A percentile compares a stretch with the other conserved stretches of the same genome.
phyloP scores from a whole-genome alignment of 805 yeast genomes.

The Nakazawaea sp. region DNA sequence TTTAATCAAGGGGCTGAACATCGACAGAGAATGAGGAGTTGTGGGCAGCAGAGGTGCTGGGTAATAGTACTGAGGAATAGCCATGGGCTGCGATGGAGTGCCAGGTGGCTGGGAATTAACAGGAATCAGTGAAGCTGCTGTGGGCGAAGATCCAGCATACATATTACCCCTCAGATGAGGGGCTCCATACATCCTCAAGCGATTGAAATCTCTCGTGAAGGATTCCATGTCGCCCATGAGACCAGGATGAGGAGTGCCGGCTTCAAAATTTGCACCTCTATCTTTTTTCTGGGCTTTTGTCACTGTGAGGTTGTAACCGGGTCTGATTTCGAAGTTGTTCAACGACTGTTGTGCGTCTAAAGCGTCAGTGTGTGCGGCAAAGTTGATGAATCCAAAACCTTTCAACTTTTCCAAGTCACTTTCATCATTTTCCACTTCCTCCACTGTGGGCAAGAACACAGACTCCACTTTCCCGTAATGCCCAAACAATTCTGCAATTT shows the following conservation, averaged over 20 bases:
- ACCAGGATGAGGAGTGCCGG: neutral
- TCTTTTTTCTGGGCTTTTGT: slow-evolving; percentile 39
- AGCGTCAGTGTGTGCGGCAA: slow-evolving; percentile 40
- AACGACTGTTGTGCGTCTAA: slow-evolving; percentile 41
- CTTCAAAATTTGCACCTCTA: neutral
- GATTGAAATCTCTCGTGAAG: slow-evolving; percentile 6
- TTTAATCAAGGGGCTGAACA: slow-evolving; percentile 8
- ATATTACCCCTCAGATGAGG: neutral
- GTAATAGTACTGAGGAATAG: neutral
- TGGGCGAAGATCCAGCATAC: neutral
- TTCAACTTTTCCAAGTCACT: slow-evolving; percentile 19
- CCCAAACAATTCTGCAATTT: slow-evolving; percentile 35
- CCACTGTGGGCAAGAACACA: slow-evolving; percentile 43
- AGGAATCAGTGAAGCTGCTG: neutral
- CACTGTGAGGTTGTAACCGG: slow-evolving; percentile 24
- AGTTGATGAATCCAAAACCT: slow-evolving; percentile 51
- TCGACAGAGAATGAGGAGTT: slow-evolving; percentile 9
- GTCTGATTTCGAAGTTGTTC: slow-evolving; percentile 32
- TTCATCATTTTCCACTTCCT: slow-evolving; percentile 11
- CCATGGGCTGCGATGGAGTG: neutral
- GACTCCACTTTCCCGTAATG: slow-evolving; percentile 42
- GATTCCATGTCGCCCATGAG: neutral
- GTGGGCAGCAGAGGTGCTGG: neutral
- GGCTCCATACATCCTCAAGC: neutral
- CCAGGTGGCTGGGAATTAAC: neutral